Evolutionary conservation across 495 filamentous ascomycete genomes (phyloP), one percentile per base, ranked within the genome.

Genomic region (Tuber umbilicatum): DNA sequence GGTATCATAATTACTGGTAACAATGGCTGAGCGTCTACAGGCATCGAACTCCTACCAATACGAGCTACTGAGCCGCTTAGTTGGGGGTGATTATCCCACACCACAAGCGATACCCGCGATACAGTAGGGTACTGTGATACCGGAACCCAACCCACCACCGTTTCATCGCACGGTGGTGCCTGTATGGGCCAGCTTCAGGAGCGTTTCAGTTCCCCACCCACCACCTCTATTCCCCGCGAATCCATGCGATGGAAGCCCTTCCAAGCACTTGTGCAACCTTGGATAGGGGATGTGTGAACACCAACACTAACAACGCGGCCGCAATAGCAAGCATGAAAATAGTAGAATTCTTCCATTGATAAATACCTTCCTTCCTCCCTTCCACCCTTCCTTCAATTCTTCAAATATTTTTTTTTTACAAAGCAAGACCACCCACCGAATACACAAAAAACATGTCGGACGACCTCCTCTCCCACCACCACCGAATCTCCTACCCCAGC

Each of bases 361-460:
- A 64, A 64, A 64, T 5, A 0, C 14, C 27, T 31, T n/a, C n/a
- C 23, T 7, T n/a, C 47, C 9, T 27, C 27, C 50, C 9, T 14
- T 60, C n/a, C n/a, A 14, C 31, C 50, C n/a, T 14, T 35, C 14
- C 55, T 35, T 14, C 55, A 31, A 31, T 35, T 35, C 31, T 14
- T 14, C 27, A 64, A 64, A 60, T 14, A 27, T 14, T 10, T 5
- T 27, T 5, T 27, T 27, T 60, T 10, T n/a, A 35, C 27, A 64
- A 17, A 64, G 27, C 50, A 64, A 35, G 55, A 64, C n/a, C 23
- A 60, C 50, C 50, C 23, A 27, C 23, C 10, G 14, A 60, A 4
- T n/a, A 27, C 50, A 27, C 50, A 9, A 14, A 35, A 72, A 42
- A 19, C 2, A 90, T 79, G 77, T 79, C 76, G 14, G 77, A 79